Base-by-base conservation (phyloP, 352 stramenopile genomes). In the Lagenidium sp. region DNA sequence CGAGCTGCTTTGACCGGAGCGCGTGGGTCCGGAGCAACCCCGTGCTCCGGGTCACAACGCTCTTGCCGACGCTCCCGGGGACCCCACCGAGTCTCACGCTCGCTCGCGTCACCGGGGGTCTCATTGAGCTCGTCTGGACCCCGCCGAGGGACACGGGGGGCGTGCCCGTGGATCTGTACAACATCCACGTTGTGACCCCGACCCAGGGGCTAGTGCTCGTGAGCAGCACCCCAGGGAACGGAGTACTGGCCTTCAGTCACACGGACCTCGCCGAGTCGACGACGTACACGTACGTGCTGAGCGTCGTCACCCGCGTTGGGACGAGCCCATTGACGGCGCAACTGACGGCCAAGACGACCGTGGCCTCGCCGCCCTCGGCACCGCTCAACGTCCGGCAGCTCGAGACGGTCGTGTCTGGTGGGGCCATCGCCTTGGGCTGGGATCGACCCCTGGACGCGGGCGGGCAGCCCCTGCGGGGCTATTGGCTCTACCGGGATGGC, bases 341-440 rank as follows among this genome's bases (percentile, higher is more conserved):
- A 5, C 22, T 83, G 1, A 48, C 40, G 6, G 53, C 56, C 18
- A 68, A 57, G 16, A 85, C 75, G 3, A 40, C 56, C 4, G 40
- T 49, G 2, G 53, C 62, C n/a, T 80, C 68, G 3, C 46, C 61
- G 6, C 72, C 75, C 1, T 82, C 69, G 3, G 55, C 55, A 0
- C 75, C 75, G 6, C 21, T 65, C 23, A 69, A 77, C 39, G 39
- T 84, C 15, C 49, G 28, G 0, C 68, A 81, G 24, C 38, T 75
- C 4, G 6, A 15, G 0, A 77, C 70, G 21, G 53, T 55, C 4
- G 55, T 55, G 4, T 81, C 69, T 21, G 75, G 75, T 20, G 75
- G 75, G 3, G 53, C 69, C 1, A 63, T 87, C n/a, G 41, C 65
- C 28, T 68, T 85, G 21, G 65, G 56, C 5, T 87, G 75, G 75